These are phyloP conservation scores for Neurospora sp. DNA, from an alignment of 2,329 filamentous ascomycete genomes.

Conservation along the genomic window DNA sequence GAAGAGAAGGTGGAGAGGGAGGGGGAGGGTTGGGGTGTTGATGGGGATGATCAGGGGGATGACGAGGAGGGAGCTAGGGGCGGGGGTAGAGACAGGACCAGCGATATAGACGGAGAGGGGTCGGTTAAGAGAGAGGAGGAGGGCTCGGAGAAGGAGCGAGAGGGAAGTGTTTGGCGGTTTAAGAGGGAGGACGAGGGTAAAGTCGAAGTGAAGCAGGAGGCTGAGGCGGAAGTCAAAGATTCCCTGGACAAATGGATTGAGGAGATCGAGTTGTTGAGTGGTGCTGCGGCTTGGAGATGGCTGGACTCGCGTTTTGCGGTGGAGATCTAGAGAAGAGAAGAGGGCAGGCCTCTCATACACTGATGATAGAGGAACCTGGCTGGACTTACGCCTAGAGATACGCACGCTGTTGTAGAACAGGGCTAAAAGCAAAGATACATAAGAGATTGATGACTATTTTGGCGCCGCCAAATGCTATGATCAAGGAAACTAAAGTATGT, in stretches of 20 bases:
- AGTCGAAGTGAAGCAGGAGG: not conserved
- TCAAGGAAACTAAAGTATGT: not conserved
- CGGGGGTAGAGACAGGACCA: not conserved
- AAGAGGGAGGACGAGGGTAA: not conserved
- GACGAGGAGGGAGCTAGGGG: not conserved
- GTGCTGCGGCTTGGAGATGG: not conserved
- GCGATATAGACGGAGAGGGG: not conserved
- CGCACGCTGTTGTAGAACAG: not conserved
- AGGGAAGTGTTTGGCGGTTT: not conserved
- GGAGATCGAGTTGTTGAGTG: not conserved
- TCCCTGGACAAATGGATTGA: not conserved
- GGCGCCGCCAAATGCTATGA: not conserved
- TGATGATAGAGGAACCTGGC: not conserved
- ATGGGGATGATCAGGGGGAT: not conserved
- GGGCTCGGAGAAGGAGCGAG: not conserved
- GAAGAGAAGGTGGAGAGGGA: not conserved
- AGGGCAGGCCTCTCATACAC: not conserved
- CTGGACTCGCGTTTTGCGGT: not conserved
- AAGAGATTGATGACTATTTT: not conserved
- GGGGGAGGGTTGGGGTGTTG: not conserved
- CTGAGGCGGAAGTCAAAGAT: not conserved
- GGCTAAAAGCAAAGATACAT: not conserved
- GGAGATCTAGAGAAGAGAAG: not conserved
- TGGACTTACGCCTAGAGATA: not conserved
- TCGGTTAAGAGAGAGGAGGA: not conserved